A percentile compares a stretch with the other conserved stretches of the same genome.
These are phyloP conservation scores for Fagopyrum esculentum DNA, from an alignment of 148 eudicot genomes.

Conservation along the genomic window DNA sequence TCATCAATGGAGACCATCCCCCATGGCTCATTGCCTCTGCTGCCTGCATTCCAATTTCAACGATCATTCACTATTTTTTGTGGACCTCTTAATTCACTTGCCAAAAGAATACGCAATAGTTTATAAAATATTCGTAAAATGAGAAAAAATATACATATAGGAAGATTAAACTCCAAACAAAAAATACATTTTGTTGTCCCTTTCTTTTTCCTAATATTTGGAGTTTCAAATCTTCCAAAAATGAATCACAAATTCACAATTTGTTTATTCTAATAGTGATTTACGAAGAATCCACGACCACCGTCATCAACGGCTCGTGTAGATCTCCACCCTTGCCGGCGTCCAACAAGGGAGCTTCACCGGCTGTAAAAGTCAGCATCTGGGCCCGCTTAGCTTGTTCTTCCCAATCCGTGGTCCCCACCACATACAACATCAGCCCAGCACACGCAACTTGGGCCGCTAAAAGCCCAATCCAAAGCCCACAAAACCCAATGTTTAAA, in stretches of 20 bases:
- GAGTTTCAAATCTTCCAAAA: neutral
- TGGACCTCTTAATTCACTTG: too few species aligned
- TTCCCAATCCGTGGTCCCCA: slow-evolving; percentile 75
- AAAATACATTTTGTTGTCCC: neutral
- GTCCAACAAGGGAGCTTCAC: neutral
- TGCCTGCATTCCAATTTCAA: too few species aligned
- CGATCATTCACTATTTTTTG: too few species aligned
- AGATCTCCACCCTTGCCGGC: neutral
- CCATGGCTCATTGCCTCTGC: too few species aligned
- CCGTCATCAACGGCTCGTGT: neutral
- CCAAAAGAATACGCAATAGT: too few species aligned
- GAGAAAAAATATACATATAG: neutral
- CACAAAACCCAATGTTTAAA: slow-evolving; percentile 43
- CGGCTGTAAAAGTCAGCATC: neutral
- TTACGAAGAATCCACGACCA: neutral
- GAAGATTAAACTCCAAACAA: neutral
- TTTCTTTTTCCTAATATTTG: neutral
- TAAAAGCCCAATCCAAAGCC: slow-evolving; percentile 71
- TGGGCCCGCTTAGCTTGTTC: slow-evolving; percentile 32
- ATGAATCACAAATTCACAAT: neutral
- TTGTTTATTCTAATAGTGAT: neutral
- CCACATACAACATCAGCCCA: slow-evolving; percentile 71
- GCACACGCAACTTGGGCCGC: slow-evolving; percentile 67
- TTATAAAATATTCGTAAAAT: too few species aligned
- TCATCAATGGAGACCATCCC: too few species aligned